A percentile compares a stretch with the other conserved stretches of the same genome.
These are phyloP conservation scores for Ceratocystis variospora DNA, from an alignment of 2,329 filamentous ascomycete genomes.

Conservation along the genomic window DNA sequence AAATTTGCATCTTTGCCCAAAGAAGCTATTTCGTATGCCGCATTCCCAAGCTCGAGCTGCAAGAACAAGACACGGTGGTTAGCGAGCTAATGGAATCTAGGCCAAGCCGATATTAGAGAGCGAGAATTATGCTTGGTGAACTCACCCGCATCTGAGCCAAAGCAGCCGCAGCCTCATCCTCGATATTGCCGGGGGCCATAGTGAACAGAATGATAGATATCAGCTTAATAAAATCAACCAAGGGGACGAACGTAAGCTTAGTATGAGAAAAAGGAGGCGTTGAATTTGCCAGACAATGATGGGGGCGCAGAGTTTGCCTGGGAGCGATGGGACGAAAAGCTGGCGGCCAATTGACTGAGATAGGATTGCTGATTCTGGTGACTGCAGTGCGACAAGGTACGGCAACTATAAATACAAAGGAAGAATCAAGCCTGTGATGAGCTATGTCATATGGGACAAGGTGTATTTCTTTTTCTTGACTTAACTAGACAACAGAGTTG, in stretches of 20 bases:
- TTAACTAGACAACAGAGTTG: too few relatives aligned
- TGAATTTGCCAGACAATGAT: background rate
- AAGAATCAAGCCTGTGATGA: background rate
- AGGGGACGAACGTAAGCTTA: background rate
- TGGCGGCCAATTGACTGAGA: background rate
- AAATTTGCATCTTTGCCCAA: background rate
- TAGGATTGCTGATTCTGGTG: background rate
- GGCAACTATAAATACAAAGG: too few relatives aligned
- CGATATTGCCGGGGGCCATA: background rate
- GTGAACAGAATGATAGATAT: background rate
- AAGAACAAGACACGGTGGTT: background rate
- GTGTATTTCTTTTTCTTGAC: background rate
- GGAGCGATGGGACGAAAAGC: background rate
- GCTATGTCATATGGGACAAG: background rate
- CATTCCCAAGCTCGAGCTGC: background rate
- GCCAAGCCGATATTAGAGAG: too few relatives aligned
- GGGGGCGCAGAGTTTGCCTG: background rate
- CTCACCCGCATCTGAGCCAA: constrained; percentile 1
- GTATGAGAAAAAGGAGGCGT: background rate
- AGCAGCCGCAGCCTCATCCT: background rate
- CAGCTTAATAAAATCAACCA: background rate
- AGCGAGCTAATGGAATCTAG: background rate
- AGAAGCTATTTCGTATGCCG: background rate
- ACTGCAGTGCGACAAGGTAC: background rate
- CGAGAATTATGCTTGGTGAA: background rate